Conservation (phyloP, 2,329 filamentous ascomycete species). For the Endocalyx cinctus region DNA sequence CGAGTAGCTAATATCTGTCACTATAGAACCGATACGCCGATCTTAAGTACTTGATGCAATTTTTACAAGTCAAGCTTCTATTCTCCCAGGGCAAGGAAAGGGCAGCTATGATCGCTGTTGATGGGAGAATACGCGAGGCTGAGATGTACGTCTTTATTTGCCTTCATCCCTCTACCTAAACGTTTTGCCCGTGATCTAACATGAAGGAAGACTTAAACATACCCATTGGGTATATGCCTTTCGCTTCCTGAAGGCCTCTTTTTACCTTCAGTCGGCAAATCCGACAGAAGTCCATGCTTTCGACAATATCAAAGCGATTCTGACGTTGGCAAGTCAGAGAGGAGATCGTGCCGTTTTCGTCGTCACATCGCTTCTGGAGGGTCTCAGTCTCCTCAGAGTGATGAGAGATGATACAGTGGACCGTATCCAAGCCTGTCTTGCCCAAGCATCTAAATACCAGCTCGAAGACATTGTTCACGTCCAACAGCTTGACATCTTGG, state of each 20-base stretch:
- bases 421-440: slow-evolving; percentile 67
- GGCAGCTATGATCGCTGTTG: slow-evolving; percentile 67
- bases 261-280: slow-evolving; percentile 59
- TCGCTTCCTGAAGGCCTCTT: slow-evolving; percentile 66
- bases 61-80: slow-evolving; percentile 64
- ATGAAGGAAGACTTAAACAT: slow-evolving; percentile 47
- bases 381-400: slow-evolving; percentile 62
- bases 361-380: slow-evolving; percentile 63
- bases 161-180: not conserved
- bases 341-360: slow-evolving; percentile 62
- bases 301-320: slow-evolving; percentile 64
- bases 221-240: slow-evolving; percentile 73
- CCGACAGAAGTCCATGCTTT: slow-evolving; percentile 59
- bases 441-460: slow-evolving; percentile 68
- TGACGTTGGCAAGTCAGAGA: slow-evolving; percentile 52
- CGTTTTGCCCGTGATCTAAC: slow-evolving; percentile 13
- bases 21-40: slow-evolving; percentile 53
- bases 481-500: slow-evolving; percentile 61
- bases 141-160: slow-evolving; percentile 50
- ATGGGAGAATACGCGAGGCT: slow-evolving; percentile 64
- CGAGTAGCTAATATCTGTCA: not conserved
- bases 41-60: slow-evolving; percentile 73
- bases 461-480: slow-evolving; percentile 59
- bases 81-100: slow-evolving; percentile 64
- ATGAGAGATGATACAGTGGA: slow-evolving; percentile 63